These are phyloP conservation scores for Fusarium nanum DNA, from an alignment of 2,329 filamentous ascomycete species.

Conservation along the genomic window DNA sequence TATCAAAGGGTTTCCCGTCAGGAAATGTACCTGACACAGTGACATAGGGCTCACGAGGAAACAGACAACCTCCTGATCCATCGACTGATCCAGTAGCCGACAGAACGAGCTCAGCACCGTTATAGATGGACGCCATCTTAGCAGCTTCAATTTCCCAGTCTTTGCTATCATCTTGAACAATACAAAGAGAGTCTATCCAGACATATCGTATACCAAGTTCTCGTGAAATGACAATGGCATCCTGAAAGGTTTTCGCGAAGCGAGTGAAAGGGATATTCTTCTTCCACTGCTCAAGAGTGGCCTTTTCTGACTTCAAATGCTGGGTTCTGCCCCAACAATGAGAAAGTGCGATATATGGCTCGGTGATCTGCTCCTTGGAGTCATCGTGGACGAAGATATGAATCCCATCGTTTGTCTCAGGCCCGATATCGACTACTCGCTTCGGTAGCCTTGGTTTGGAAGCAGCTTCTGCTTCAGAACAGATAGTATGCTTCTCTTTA, in stretches of 20 bases:
- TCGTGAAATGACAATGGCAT: slow-evolving; percentile 34
- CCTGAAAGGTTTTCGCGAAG: slow-evolving; percentile 37
- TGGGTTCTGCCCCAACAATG: slow-evolving; percentile 41
- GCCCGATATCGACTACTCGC: slow-evolving; percentile 36
- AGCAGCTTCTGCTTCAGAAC: slow-evolving; percentile 21
- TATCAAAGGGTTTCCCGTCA: slow-evolving; percentile 20
- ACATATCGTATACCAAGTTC: slow-evolving; percentile 39
- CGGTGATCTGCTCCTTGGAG: background rate
- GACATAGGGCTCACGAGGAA: slow-evolving; percentile 21
- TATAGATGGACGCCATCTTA: slow-evolving; percentile 47
- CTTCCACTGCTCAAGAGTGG: slow-evolving; percentile 32
- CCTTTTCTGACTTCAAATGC: slow-evolving; percentile 19
- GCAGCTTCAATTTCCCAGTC: slow-evolving; percentile 46
- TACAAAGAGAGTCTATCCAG: slow-evolving; percentile 47
- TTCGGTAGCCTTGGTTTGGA: slow-evolving; percentile 28
- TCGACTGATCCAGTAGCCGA: slow-evolving; percentile 40
- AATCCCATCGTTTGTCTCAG: slow-evolving; percentile 30
- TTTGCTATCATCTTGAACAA: slow-evolving; percentile 42
- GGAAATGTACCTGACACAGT: slow-evolving; percentile 23
- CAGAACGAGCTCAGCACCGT: slow-evolving; percentile 40
- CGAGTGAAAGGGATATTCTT: slow-evolving; percentile 32
- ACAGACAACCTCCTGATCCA: slow-evolving; percentile 40
- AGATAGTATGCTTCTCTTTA: slow-evolving; percentile 24
- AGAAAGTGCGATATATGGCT: slow-evolving; percentile 39
- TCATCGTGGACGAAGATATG: slow-evolving; percentile 31